Percentiles rank a stretch among this genome's conserved stretches.
Conservation (phyloP, 2,329 filamentous ascomycete species). For the Diplocarpon rosae region DNA sequence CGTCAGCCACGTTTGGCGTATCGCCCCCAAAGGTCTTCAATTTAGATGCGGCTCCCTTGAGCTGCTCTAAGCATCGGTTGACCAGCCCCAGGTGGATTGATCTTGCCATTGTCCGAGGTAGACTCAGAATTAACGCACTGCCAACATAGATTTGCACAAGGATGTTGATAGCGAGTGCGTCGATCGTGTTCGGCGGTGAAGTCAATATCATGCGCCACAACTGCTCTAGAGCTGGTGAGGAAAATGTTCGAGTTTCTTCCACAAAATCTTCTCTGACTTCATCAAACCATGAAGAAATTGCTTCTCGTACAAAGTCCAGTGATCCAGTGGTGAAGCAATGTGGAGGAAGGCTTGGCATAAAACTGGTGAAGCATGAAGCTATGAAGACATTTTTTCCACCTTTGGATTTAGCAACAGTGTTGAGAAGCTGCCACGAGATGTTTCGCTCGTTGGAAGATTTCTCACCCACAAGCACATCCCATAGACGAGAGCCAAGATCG, state of each 20-base stretch:
- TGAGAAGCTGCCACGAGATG: conserved; percentile 58
- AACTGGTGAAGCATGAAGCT: conserved; percentile 39
- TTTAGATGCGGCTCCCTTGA: conserved; percentile 50
- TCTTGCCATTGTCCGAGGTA: conserved; percentile 39
- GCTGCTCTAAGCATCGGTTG: conserved; percentile 59
- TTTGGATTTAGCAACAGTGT: conserved; percentile 33
- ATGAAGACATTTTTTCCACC: conserved; percentile 45
- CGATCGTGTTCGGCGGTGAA: conserved; percentile 53
- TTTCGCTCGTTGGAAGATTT: conserved; percentile 50
- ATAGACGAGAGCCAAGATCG: conserved; percentile 53
- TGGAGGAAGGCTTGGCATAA: conserved; percentile 46
- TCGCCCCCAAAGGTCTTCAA: conserved; percentile 40
- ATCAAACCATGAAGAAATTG: conserved; percentile 38
- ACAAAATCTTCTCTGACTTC: conserved; percentile 36
- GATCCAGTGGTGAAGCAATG: conserved; percentile 48
- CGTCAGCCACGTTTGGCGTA: conserved; percentile 35
- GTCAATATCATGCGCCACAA: conserved; percentile 76
- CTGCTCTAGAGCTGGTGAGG: conserved; percentile 50
- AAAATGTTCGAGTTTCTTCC: conserved; percentile 40
- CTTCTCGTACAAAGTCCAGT: conserved; percentile 50
- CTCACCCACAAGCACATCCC: conserved; percentile 61
- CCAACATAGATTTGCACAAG: conserved; percentile 67
- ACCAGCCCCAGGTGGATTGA: conserved; percentile 60
- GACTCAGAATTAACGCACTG: conserved; percentile 38
- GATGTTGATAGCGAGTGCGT: conserved; percentile 54